A percentile compares a stretch with the other conserved stretches of the same genome.
phyloP scores from a whole-genome alignment of 108 stramenopile species.

The Cyclostephanos tholiformis region DNA sequence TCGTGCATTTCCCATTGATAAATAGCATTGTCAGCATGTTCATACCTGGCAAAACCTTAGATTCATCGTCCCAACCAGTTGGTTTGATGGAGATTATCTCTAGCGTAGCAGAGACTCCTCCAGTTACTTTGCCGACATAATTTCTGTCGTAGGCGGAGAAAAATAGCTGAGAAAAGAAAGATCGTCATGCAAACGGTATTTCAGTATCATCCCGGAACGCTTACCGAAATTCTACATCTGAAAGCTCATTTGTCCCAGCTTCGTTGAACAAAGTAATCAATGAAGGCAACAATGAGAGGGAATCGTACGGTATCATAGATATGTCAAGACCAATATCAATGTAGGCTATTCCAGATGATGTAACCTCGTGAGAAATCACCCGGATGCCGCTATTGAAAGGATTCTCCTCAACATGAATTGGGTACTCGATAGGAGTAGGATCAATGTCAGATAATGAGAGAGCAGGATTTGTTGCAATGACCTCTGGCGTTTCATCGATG shows the following conservation, averaged over 20 bases:
- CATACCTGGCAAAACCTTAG: constrained; percentile 58
- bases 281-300: constrained; percentile 74
- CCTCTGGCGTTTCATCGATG: constrained; percentile 75
- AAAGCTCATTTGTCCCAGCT: constrained; percentile 62
- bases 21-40: constrained; percentile 73
- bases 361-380: constrained; percentile 66
- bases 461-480: constrained; percentile 72
- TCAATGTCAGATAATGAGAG: constrained; percentile 62
- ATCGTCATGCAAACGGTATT: background rate
- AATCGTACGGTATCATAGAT: constrained; percentile 73
- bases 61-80: constrained; percentile 47
- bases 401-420: constrained; percentile 57
- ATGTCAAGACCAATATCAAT: constrained; percentile 86
- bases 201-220: background rate
- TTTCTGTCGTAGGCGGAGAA: constrained; percentile 24
- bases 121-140: constrained; percentile 71
- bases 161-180: background rate
- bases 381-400: constrained; percentile 59
- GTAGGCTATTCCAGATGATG: constrained; percentile 85
- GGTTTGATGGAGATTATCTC: constrained; percentile 54
- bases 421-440: constrained; percentile 55
- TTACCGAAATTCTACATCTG: constrained; percentile 47
- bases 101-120: constrained; percentile 62
- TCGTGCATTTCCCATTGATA: constrained; percentile 67
- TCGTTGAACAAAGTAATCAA: constrained; percentile 71